These are phyloP conservation scores for Vicia sativa DNA, from an alignment of 306 rosid genomes.

Conservation along the genomic window DNA sequence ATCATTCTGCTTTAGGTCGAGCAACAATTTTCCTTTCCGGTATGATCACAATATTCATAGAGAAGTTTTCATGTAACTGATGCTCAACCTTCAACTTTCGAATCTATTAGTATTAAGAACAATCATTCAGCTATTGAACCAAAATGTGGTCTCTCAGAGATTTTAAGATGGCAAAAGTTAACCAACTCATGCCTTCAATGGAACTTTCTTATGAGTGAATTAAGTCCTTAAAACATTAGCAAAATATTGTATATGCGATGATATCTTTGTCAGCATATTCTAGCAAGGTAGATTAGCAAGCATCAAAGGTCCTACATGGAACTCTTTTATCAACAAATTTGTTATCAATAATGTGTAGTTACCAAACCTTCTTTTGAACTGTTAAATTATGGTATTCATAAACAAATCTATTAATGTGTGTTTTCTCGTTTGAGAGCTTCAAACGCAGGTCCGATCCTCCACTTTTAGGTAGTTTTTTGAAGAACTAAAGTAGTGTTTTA, in stretches of 20 bases:
- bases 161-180: background rate
- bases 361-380: background rate
- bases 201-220: background rate
- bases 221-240: background rate
- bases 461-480: too few species aligned
- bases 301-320: constrained; percentile 9
- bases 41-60: background rate
- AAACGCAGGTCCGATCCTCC: too few species aligned
- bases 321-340: background rate
- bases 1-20: background rate
- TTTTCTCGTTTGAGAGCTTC: too few species aligned
- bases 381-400: background rate
- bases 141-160: too few species aligned
- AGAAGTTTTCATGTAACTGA: background rate
- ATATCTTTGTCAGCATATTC: constrained; percentile 12
- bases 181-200: background rate
- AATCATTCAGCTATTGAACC: background rate
- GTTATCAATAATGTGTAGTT: background rate
- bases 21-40: background rate
- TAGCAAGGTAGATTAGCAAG: too few species aligned
- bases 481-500: too few species aligned
- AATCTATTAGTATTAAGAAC: too few species aligned
- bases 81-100: background rate
- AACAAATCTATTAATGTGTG: too few species aligned
- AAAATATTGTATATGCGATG: background rate